phyloP scores from a whole-genome alignment of 164 flowering plant species.

The Echeveria elegans region DNA sequence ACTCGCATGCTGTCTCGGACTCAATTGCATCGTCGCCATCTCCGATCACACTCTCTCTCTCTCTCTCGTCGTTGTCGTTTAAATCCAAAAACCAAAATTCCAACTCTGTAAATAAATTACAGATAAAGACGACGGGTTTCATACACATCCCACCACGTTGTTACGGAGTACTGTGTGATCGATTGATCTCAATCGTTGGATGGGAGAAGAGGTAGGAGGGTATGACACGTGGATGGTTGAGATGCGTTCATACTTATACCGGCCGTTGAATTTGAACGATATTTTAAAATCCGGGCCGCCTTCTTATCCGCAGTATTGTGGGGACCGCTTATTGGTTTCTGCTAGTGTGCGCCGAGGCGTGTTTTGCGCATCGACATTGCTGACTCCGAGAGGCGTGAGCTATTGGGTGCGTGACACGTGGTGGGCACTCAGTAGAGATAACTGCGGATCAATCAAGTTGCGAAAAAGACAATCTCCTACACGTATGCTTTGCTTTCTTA shows the following conservation, averaged over 20 bases:
- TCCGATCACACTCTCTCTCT: slow-evolving; percentile 1
- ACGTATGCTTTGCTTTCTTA: no score
- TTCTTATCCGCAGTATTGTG: slow-evolving; percentile 22
- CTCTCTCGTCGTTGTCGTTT: slow-evolving; percentile 11
- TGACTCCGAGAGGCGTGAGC: neutral
- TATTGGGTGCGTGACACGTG: slow-evolving; percentile 7
- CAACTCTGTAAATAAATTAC: neutral
- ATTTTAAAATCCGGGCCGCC: neutral
- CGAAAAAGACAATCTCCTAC: neutral
- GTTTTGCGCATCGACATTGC: slow-evolving; percentile 7
- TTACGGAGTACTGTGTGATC: neutral
- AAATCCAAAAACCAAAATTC: neutral
- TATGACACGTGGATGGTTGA: neutral
- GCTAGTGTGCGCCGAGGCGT: slow-evolving; percentile 15
- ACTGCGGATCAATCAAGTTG: neutral
- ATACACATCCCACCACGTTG: no score
- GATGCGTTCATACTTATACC: neutral
- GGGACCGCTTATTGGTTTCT: slow-evolving; percentile 15
- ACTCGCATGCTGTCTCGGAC: neutral
- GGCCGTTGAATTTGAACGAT: neutral
- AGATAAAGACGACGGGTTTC: no score
- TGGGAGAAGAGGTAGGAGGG: neutral
- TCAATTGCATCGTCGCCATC: slow-evolving; percentile 12
- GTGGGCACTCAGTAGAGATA: neutral
- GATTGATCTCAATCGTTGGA: neutral